A percentile compares a stretch with the other conserved stretches of the same genome.
phyloP scores from a whole-genome alignment of 1,284 basidiomycete species.

The Sporisorium exsertum region DNA sequence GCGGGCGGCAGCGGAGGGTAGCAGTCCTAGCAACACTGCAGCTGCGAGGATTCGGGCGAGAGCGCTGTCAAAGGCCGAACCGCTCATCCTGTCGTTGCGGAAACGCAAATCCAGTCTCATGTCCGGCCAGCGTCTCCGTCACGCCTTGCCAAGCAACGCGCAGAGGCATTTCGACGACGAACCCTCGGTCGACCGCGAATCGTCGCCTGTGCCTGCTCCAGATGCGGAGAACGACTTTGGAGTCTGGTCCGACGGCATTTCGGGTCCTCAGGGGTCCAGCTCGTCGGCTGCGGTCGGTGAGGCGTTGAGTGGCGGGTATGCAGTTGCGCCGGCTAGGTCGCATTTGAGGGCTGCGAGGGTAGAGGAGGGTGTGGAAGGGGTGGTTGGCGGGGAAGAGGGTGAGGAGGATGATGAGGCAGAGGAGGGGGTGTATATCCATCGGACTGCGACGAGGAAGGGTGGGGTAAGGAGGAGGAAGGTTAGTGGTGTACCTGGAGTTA shows the following conservation, averaged over 20 bases:
- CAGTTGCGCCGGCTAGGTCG: conserved; percentile 30
- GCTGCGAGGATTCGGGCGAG: conserved; percentile 21
- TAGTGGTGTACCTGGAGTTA: conserved; percentile 11
- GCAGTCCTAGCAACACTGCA: not conserved
- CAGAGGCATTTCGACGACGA: not conserved
- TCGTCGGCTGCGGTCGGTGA: conserved; percentile 37
- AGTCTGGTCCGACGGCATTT: conserved; percentile 39
- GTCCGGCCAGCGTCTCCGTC: not conserved
- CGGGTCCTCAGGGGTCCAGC: conserved; percentile 31
- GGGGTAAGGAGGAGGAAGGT: conserved; percentile 1
- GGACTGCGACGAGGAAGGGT: conserved; percentile 2
- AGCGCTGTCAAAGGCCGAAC: conserved; percentile 39
- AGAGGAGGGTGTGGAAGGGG: conserved; percentile 11
- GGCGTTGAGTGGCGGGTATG: conserved; percentile 30
- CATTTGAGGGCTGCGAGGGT: conserved; percentile 1
- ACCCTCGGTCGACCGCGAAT: conserved; percentile 4
- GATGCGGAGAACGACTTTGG: conserved; percentile 15
- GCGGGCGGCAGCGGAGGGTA: not conserved
- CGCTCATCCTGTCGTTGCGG: conserved; percentile 50
- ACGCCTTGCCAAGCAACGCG: conserved; percentile 1
- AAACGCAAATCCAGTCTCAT: conserved; percentile 45
- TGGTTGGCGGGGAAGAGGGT: conserved; percentile 16
- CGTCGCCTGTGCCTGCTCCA: not conserved
- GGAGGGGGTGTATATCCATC: conserved; percentile 59
- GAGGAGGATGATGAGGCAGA: conserved; percentile 35